Percentiles rank a stretch among this genome's conserved stretches.
Conservation (phyloP, 2,329 filamentous ascomycete species). For the Penicillium sumatraense region DNA sequence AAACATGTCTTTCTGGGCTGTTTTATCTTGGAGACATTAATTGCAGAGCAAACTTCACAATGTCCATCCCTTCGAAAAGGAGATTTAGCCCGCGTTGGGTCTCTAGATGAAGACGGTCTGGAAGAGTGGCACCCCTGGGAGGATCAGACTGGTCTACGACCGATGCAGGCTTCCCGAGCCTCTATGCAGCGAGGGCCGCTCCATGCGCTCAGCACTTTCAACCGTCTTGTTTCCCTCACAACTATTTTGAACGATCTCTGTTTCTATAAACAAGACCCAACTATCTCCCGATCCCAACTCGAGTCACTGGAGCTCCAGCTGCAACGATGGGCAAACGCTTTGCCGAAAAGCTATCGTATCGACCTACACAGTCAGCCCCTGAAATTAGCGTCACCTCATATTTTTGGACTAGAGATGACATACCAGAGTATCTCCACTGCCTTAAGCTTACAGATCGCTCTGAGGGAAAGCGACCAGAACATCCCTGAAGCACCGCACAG, state of each 20-base stretch:
- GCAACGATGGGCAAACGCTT: slow-evolving; percentile 36
- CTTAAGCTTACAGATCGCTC: slow-evolving; percentile 32
- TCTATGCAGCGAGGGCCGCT: slow-evolving; percentile 45
- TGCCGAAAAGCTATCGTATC: slow-evolving; percentile 37
- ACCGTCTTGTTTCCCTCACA: slow-evolving; percentile 51
- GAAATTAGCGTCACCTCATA: slow-evolving; percentile 35
- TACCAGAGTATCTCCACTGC: slow-evolving; percentile 34
- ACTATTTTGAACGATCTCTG: slow-evolving; percentile 40
- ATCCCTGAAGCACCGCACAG: slow-evolving; percentile 24
- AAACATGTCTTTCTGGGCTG: slow-evolving; percentile 57
- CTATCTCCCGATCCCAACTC: slow-evolving; percentile 28
- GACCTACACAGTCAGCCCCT: slow-evolving; percentile 30
- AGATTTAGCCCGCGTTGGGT: slow-evolving; percentile 53
- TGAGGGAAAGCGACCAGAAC: slow-evolving; percentile 28
- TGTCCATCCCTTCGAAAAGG: slow-evolving; percentile 54
- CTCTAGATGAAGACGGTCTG: slow-evolving; percentile 66
- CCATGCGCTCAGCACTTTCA: slow-evolving; percentile 58
- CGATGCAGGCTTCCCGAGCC: slow-evolving; percentile 28
- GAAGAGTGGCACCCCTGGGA: slow-evolving; percentile 78
- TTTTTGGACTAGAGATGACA: slow-evolving; percentile 40
- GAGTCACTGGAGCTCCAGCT: slow-evolving; percentile 37
- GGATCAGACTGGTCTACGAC: slow-evolving; percentile 47
- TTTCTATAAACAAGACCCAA: slow-evolving; percentile 28
- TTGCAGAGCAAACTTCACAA: slow-evolving; percentile 53
- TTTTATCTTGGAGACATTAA: slow-evolving; percentile 58